Base-by-base conservation (phyloP, 192 early-diverging fungal genomes). In the Diversispora eburnea region DNA sequence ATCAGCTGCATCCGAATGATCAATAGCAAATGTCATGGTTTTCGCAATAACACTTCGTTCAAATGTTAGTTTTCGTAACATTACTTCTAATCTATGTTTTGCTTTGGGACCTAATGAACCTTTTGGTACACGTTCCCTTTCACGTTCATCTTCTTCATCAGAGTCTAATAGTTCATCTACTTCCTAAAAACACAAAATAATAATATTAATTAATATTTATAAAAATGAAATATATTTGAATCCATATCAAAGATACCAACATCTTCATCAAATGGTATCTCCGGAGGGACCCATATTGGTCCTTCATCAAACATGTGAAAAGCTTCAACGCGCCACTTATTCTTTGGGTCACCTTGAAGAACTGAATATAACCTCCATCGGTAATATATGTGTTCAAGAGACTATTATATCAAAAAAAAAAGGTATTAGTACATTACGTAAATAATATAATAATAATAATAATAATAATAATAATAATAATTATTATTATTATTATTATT, bases 331-430 rank as follows among this genome's bases (percentile, higher is more conserved):
- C 81, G 84, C 96, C 95, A 96, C 10, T 81, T 80, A 39, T 74
- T 74, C 68, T 82, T 87, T 2, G 88, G 83, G 64, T 98, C 96
- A 22, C 92, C 93, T 75, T 94, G 93, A 67, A 93, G 79, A 15
- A 95, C 81, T 42, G 94, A 95, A 80, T 88, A 96, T 52, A 98
- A 82, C 65, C 90, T 92, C 95, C 96, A 96, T 8, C 93, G 87
- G 77, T 98, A 98, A 62, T 96, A 96, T 25, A 87, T 79, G 72
- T 96, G 95, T 62, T 94, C 93, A 20, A 84, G 75, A 8, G 82
- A 85, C 88, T 90, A 73, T 5, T 46, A 1, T 33, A 33, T 33
- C 25, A 12, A 46, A 63, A 46, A 67, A 33, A 45, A 12, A 7
- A 2, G 15, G 25, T 43, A 42, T 8, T 42, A 33, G 20, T 42